Percentiles rank a stretch among this genome's conserved stretches.
Evolutionary conservation across 129 eudicot species (phyloP).

Genomic region (Logfia minima): DNA sequence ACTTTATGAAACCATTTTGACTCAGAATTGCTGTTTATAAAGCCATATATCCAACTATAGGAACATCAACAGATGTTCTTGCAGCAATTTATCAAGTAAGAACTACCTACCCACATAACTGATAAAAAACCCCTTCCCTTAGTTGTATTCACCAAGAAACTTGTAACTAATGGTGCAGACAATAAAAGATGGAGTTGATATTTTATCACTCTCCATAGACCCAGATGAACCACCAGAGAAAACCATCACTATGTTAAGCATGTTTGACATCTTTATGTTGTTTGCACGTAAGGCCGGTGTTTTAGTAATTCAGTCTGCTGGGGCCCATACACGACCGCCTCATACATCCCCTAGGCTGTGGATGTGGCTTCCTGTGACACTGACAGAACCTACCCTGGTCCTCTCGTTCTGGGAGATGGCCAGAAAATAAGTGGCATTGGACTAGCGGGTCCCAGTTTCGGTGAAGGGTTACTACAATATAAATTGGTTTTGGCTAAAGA

Average conservation of each 20-base stretch:
- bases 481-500: constrained; percentile 76
- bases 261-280: constrained; percentile 79
- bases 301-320: constrained; percentile 80
- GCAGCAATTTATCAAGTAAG: constrained; percentile 97
- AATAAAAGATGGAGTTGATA: constrained; percentile 83
- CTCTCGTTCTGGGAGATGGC: constrained; percentile 74
- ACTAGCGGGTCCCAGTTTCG: constrained; percentile 71
- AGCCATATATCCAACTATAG: constrained; percentile 82
- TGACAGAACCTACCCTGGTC: constrained; percentile 63
- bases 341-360: constrained; percentile 86
- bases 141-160: constrained; percentile 3
- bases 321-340: constrained; percentile 58
- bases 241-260: constrained; percentile 68
- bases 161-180: constrained; percentile 50
- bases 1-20: constrained; percentile 3
- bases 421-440: constrained; percentile 67
- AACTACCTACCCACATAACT: not conserved
- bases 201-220: constrained; percentile 72
- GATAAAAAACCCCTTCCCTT: not conserved
- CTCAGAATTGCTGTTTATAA: constrained; percentile 94
- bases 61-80: constrained; percentile 79
- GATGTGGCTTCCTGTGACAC: constrained; percentile 75
- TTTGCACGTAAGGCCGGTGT: constrained; percentile 85
- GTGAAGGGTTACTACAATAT: constrained; percentile 46
- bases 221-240: constrained; percentile 92